Percentiles rank a stretch among this genome's conserved stretches.
These are phyloP conservation scores for Penicillium waksmanii DNA, from an alignment of 495 filamentous ascomycete genomes.

Conservation along the genomic window DNA sequence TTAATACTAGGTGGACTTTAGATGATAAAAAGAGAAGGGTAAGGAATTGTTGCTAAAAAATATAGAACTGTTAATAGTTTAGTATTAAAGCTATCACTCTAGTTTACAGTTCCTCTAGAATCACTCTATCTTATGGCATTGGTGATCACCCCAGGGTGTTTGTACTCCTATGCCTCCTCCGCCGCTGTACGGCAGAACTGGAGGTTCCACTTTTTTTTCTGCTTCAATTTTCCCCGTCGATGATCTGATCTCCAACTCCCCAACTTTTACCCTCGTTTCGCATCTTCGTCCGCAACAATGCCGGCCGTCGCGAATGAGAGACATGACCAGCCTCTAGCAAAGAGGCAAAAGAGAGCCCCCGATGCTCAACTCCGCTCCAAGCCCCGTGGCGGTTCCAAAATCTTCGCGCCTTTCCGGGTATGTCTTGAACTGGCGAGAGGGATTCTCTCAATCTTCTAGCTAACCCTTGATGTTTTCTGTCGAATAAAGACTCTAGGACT, in stretches of 20 bases:
- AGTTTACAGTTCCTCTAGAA: no score
- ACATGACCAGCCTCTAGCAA: slow-evolving; percentile 59
- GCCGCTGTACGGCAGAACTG: no score
- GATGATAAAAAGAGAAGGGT: background rate
- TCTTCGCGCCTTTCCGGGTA: slow-evolving; percentile 93
- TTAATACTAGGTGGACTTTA: background rate
- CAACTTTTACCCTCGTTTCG: background rate
- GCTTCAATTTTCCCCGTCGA: background rate
- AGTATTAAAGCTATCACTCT: no score
- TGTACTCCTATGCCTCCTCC: no score
- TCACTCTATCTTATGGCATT: no score
- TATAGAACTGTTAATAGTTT: no score
- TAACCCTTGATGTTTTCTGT: no score
- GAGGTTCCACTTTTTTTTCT: background rate
- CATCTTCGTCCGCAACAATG: slow-evolving; percentile 34
- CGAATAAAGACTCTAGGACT: slow-evolving; percentile 82
- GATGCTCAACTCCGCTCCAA: slow-evolving; percentile 30
- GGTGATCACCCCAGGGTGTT: no score
- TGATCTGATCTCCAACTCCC: slow-evolving; percentile 1
- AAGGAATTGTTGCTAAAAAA: no score
- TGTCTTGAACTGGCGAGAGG: slow-evolving; percentile 27
- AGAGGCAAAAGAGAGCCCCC: slow-evolving; percentile 64
- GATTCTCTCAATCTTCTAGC: no score
- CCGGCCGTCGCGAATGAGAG: slow-evolving; percentile 47
- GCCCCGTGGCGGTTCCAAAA: slow-evolving; percentile 57